Evolutionary conservation across 441 rosid species (phyloP).

Genomic region (Mallotus repandus): DNA sequence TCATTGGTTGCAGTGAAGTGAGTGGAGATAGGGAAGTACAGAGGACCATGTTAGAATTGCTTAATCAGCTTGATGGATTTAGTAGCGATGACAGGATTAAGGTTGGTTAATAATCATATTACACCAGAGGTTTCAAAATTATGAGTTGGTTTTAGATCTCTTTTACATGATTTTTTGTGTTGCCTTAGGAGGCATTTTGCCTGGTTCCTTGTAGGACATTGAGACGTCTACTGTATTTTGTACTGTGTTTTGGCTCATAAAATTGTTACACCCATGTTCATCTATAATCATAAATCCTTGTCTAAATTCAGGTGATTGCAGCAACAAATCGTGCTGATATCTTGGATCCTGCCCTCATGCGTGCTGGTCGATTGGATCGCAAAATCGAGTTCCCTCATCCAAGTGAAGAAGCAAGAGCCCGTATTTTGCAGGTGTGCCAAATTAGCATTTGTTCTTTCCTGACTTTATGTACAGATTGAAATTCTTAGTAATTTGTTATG

Average conservation of each 20-base stretch:
- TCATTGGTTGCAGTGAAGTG: conserved; percentile 71
- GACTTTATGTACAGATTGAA: neutral
- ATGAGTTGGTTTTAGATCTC: neutral
- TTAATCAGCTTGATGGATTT: conserved; percentile 96
- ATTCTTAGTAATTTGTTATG: neutral
- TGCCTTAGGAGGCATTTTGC: neutral
- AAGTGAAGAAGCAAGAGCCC: conserved; percentile 96
- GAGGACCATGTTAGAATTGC: conserved; percentile 94
- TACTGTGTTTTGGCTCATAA: neutral
- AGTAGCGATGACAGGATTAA: conserved; percentile 95
- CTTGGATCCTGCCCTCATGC: conserved; percentile 97
- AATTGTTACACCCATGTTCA: neutral
- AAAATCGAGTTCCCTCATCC: conserved; percentile 99
- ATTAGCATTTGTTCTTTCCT: neutral
- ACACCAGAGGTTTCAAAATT: neutral
- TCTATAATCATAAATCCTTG: neutral
- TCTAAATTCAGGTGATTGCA: conserved; percentile 72
- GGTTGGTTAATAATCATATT: conserved; percentile 35
- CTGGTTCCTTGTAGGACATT: neutral
- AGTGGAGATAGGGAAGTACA: conserved; percentile 99
- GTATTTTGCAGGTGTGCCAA: conserved; percentile 71
- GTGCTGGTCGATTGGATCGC: conserved; percentile 95
- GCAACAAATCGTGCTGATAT: conserved; percentile 98
- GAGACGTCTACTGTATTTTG: neutral
- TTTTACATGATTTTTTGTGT: neutral